Conservation (phyloP, 176 grass and related monocot species). For the Rhynchospora breviuscula region DNA sequence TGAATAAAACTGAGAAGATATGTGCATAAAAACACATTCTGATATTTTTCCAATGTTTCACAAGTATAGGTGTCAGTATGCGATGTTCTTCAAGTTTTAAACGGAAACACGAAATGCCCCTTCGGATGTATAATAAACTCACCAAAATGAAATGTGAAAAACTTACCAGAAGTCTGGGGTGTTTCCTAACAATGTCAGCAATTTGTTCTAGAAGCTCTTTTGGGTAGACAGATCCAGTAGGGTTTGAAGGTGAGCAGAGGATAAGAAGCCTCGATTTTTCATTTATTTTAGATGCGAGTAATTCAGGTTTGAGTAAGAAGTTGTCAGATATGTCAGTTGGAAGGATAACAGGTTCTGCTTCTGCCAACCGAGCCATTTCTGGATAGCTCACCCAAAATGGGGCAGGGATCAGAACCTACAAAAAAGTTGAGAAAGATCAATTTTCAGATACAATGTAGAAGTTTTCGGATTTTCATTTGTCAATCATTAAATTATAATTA, state of each 20-base stretch:
- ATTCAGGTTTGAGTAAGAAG: conserved; percentile 57
- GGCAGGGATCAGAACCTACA: conserved; percentile 78
- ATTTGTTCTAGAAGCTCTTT: conserved; percentile 83
- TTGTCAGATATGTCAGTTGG: conserved; percentile 80
- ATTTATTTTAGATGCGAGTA: conserved; percentile 57
- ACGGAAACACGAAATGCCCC: neutral
- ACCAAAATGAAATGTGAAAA: conserved; percentile 18
- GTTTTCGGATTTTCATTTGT: neutral
- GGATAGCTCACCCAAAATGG: conserved; percentile 95
- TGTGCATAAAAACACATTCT: neutral
- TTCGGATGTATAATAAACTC: neutral
- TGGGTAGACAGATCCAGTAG: conserved; percentile 89
- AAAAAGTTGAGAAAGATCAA: neutral
- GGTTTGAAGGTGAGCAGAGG: conserved; percentile 93
- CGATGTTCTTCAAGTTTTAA: neutral
- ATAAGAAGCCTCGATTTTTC: conserved; percentile 87
- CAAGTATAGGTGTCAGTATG: neutral
- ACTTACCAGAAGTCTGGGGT: conserved; percentile 81
- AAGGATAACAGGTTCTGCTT: conserved; percentile 71
- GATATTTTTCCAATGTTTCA: neutral
- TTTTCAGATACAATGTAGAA: neutral
- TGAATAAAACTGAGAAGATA: neutral
- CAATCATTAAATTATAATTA: neutral
- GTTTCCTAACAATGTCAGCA: conserved; percentile 70
- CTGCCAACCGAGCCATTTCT: conserved; percentile 89